A percentile compares a stretch with the other conserved stretches of the same genome.
Conservation (phyloP, 768 basidiomycete species). For the Favolaschia claudopus region DNA sequence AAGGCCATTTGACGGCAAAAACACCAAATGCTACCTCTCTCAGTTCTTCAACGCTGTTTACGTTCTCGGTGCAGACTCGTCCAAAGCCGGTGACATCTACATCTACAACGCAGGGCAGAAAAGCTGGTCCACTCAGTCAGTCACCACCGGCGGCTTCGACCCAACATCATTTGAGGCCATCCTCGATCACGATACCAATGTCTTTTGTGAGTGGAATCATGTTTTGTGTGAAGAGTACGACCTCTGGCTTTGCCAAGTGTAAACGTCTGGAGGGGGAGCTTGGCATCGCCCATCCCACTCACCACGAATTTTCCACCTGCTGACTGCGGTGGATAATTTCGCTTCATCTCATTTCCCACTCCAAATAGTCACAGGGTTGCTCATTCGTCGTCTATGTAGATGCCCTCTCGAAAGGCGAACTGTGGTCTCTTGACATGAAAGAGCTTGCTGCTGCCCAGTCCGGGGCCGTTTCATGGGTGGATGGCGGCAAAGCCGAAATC, state of each 20-base stretch:
- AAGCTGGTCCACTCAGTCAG: conserved; percentile 81
- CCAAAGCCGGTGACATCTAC: conserved; percentile 74
- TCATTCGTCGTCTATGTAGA: no score
- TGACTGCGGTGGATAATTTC: no score
- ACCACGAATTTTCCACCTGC: no score
- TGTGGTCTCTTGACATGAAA: conserved; percentile 78
- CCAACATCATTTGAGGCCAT: conserved; percentile 71
- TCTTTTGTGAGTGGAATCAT: conserved; percentile 66
- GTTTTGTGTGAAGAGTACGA: no score
- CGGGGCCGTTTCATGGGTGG: conserved; percentile 67
- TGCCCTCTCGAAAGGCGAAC: conserved; percentile 67
- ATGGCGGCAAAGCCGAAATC: conserved; percentile 65
- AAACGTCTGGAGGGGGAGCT: no score
- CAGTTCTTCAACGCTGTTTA: conserved; percentile 90
- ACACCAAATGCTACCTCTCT: conserved; percentile 72
- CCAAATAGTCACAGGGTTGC: no score
- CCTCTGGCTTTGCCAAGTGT: no score
- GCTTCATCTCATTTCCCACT: conserved; percentile 2
- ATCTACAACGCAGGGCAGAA: conserved; percentile 79
- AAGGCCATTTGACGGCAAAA: conserved; percentile 71
- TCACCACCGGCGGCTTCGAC: conserved; percentile 63
- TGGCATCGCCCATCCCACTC: no score
- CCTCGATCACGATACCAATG: conserved; percentile 94
- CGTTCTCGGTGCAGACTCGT: conserved; percentile 77
- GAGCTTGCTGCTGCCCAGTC: conserved; percentile 66